Evolutionary conservation across 257 asterid genomes (phyloP).

Genomic region (Datura wrightii): DNA sequence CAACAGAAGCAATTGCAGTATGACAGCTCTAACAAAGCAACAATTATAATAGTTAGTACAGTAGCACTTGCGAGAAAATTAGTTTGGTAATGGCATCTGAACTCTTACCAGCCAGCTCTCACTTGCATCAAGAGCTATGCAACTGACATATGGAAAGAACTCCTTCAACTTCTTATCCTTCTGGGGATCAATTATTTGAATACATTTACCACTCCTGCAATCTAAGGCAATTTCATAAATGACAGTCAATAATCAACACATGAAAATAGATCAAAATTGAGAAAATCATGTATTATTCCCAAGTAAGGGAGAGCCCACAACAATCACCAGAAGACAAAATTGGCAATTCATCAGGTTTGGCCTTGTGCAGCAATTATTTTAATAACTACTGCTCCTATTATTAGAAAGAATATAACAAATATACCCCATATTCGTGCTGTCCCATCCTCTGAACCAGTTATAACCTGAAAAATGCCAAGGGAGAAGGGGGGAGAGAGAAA

Average conservation of each 20-base stretch:
- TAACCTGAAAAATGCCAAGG: constrained; percentile 57
- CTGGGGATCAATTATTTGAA: constrained; percentile 61
- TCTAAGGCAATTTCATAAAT: constrained; percentile 51
- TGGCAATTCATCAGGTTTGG: background rate
- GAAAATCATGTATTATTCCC: constrained; percentile 19
- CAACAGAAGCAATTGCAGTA: constrained; percentile 9
- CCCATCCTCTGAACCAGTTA: constrained; percentile 99
- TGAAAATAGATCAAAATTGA: background rate
- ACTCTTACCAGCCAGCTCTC: constrained; percentile 98
- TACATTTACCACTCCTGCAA: constrained; percentile 92
- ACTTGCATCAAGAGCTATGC: constrained; percentile 88
- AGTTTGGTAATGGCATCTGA: constrained; percentile 28
- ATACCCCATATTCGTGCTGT: constrained; percentile 95
- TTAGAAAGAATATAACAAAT: constrained; percentile 19
- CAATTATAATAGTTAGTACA: background rate
- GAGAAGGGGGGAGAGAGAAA: background rate
- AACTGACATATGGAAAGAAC: constrained; percentile 66
- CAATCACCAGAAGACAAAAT: background rate
- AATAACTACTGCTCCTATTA: constrained; percentile 6
- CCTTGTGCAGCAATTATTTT: constrained; percentile 9
- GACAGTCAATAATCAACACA: constrained; percentile 24
- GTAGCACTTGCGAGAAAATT: background rate
- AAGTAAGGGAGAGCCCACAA: constrained; percentile 17
- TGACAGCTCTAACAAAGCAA: background rate
- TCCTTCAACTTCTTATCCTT: constrained; percentile 52